Conservation (phyloP, 2,329 filamentous ascomycete species). For the Colletotrichum gigasporum region DNA sequence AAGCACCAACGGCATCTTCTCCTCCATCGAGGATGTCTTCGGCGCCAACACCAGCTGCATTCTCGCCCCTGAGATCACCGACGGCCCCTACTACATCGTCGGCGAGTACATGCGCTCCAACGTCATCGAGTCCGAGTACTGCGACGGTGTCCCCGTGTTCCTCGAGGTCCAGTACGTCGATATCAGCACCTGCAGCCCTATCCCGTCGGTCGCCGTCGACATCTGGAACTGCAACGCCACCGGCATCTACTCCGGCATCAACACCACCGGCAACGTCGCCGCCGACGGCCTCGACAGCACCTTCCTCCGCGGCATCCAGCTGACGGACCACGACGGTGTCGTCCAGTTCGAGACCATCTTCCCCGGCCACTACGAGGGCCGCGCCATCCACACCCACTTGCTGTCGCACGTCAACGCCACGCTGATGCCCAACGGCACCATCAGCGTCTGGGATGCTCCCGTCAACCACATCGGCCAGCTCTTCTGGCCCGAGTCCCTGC, state of each 20-base stretch:
- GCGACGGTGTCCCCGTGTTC: constrained; percentile 52
- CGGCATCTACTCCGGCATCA: constrained; percentile 51
- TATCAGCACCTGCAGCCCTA: constrained; percentile 35
- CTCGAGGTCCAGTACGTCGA: constrained; percentile 37
- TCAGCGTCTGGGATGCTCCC: constrained; percentile 41
- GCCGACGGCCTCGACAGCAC: constrained; percentile 39
- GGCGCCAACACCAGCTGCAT: constrained; percentile 23
- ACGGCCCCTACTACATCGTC: constrained; percentile 44
- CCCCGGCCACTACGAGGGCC: constrained; percentile 54
- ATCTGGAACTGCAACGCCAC: constrained; percentile 42
- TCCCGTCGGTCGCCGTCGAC: constrained; percentile 34
- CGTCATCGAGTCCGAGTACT: constrained; percentile 49
- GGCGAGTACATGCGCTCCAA: constrained; percentile 56
- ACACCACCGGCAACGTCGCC: constrained; percentile 38
- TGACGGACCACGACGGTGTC: constrained; percentile 52
- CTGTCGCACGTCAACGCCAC: constrained; percentile 49
- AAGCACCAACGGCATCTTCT: constrained; percentile 42
- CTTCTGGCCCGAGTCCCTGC: constrained; percentile 70
- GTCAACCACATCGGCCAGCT: constrained; percentile 71
- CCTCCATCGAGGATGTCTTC: constrained; percentile 39
- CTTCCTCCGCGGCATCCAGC: constrained; percentile 48
- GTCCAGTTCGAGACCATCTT: constrained; percentile 54
- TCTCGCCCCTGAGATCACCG: constrained; percentile 22
- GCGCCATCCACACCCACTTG: constrained; percentile 59
- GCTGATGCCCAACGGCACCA: constrained; percentile 43